phyloP scores from a whole-genome alignment of 768 basidiomycete species.

The Glaciozyma martinii region DNA sequence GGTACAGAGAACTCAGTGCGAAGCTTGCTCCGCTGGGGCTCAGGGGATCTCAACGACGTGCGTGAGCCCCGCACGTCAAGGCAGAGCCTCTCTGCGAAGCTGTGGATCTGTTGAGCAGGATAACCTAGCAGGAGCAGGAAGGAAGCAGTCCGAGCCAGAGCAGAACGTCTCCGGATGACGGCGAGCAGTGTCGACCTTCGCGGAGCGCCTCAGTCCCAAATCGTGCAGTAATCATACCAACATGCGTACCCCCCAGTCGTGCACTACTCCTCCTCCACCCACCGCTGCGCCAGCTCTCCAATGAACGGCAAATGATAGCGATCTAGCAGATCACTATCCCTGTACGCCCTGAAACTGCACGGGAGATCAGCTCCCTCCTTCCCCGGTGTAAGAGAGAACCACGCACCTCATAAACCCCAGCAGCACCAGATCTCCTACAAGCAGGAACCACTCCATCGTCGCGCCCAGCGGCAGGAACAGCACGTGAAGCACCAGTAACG shows the following conservation, averaged over 20 bases:
- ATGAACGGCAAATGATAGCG: slow-evolving; percentile 27
- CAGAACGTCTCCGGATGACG: too few relatives aligned
- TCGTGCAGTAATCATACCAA: too few relatives aligned
- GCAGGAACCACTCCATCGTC: slow-evolving; percentile 20
- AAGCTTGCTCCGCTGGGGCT: too few relatives aligned
- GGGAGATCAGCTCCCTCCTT: neutral
- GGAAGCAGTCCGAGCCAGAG: too few relatives aligned
- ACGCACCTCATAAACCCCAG: slow-evolving; percentile 15
- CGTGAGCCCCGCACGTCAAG: too few relatives aligned
- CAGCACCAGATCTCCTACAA: slow-evolving; percentile 20
- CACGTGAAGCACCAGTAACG: slow-evolving; percentile 28
- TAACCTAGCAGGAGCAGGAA: too few relatives aligned
- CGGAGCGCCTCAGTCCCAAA: too few relatives aligned
- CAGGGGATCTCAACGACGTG: too few relatives aligned
- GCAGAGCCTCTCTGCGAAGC: too few relatives aligned
- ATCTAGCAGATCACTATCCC: slow-evolving; percentile 22
- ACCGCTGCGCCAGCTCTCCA: slow-evolving; percentile 28
- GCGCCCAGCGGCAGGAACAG: slow-evolving; percentile 21
- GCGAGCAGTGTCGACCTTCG: too few relatives aligned
- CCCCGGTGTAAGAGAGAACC: neutral
- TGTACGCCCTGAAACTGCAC: slow-evolving; percentile 26
- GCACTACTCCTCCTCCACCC: slow-evolving; percentile 26
- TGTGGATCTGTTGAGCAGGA: too few relatives aligned
- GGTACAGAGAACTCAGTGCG: too few relatives aligned
- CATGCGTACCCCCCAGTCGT: neutral